Evolutionary conservation across 1,139 yeast species (phyloP).

Genomic region (Lodderomyces pseudojiufengensis): DNA sequence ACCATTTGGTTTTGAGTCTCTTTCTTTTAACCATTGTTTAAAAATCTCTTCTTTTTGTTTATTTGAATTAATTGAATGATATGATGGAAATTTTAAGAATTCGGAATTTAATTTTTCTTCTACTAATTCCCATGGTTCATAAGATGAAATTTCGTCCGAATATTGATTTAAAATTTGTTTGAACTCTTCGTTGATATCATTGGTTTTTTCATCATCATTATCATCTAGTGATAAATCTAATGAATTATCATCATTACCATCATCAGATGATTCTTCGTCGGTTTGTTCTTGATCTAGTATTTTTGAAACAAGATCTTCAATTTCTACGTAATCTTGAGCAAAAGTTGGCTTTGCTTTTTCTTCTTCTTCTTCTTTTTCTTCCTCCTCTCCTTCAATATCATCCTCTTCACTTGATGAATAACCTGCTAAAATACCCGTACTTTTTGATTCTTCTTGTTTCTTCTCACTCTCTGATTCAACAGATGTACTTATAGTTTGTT

Average conservation of each 20-base stretch:
- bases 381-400: slow-evolving; percentile 13
- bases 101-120: slow-evolving; percentile 35
- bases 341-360: slow-evolving; percentile 2
- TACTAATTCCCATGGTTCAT: slow-evolving; percentile 39
- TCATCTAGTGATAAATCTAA: slow-evolving; percentile 22
- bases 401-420: slow-evolving; percentile 16
- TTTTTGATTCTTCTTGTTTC: too few species aligned
- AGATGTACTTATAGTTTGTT: too few species aligned
- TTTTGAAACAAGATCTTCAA: slow-evolving; percentile 1
- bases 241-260: slow-evolving; percentile 12
- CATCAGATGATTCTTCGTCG: slow-evolving; percentile 5
- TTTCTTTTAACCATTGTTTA: slow-evolving; percentile 29
- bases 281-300: neutral
- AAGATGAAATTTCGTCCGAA: slow-evolving; percentile 25
- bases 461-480: too few species aligned
- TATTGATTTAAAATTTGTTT: slow-evolving; percentile 22
- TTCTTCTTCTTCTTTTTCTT: slow-evolving; percentile 10
- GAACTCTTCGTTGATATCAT: slow-evolving; percentile 14
- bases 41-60: slow-evolving; percentile 24
- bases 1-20: too few species aligned
- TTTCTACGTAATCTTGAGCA: neutral
- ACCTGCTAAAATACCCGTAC: slow-evolving; percentile 10
- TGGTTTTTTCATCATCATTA: slow-evolving; percentile 14
- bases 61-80: slow-evolving; percentile 21
- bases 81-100: slow-evolving; percentile 29